Evolutionary conservation across 768 basidiomycete genomes (phyloP), one percentile per base, ranked within the genome.

Genomic region (Gymnopilus junonius): DNA sequence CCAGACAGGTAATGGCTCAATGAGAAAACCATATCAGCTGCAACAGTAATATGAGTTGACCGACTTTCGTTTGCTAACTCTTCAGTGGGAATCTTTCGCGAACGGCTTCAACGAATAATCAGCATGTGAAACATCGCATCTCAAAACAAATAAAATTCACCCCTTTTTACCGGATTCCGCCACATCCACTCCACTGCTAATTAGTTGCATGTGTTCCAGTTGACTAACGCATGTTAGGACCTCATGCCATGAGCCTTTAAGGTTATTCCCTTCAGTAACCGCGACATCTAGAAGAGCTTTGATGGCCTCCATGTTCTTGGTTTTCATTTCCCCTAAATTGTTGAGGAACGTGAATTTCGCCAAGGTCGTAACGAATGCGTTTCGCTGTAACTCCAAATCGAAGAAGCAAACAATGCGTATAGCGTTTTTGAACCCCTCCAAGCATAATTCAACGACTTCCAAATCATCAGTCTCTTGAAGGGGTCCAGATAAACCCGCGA

Each of bases 261-360:
- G 84, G 73, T 94, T 90, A 74, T 97, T 98, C 63, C 97, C 97
- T 73, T 99, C 96, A n/a, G 87, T 91, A 40, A 97, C 91, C 15
- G 97, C 97, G 45, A 99, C 88, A 71, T 99, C 97, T 11, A 99
- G 80, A 55, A 99, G 82, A 2, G 94, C 79, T 76, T 98, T 99
- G 79, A 99, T 98, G 6, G 97, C 97, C 73, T 99, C 97, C 88
- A 99, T 97, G 73, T 99, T 99, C 82, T 99, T 99, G 34, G 94
- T 85, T 78, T 95, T 96, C 97, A 99, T 99, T 81, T 99, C 97
- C 58, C 95, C 95, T 4, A 99, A 79, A 72, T 99, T 99, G 75
- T 93, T 98, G 65, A 99, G 82, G 83, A 97, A 97, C 0, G 97
- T 99, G 76, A 99, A 98, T 74, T 99, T 99, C 37, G 84, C 90